These are phyloP conservation scores for Penicillium occitanis DNA, from an alignment of 2,329 filamentous ascomycete species.

Conservation along the genomic window DNA sequence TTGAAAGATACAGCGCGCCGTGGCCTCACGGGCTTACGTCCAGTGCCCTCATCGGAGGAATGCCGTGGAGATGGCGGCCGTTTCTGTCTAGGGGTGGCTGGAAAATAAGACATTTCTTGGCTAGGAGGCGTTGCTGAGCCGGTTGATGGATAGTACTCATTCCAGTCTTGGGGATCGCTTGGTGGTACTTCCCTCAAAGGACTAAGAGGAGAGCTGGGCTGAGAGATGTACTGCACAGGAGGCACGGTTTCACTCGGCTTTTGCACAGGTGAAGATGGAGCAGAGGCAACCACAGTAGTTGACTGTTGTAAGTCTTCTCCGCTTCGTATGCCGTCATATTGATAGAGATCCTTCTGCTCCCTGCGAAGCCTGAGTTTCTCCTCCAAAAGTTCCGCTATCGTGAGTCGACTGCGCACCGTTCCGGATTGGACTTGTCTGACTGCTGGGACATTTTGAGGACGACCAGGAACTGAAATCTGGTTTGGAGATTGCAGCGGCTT, in stretches of 20 bases:
- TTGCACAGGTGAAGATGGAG: background rate
- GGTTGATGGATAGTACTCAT: background rate
- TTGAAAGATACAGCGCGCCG: constrained; percentile 21
- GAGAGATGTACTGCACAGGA: constrained; percentile 15
- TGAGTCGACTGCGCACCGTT: constrained; percentile 13
- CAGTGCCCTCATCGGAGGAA: background rate
- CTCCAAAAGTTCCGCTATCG: constrained; percentile 36
- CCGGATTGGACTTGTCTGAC: background rate
- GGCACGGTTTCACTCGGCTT: background rate
- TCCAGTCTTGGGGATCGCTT: background rate
- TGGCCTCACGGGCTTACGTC: background rate
- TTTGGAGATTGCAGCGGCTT: constrained; percentile 11
- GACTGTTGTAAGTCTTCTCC: background rate
- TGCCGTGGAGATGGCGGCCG: background rate
- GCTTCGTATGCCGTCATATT: background rate
- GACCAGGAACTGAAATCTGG: background rate
- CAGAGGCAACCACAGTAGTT: background rate
- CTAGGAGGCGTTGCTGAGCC: background rate
- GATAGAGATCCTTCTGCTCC: constrained; percentile 20
- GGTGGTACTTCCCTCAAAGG: background rate
- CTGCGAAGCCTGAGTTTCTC: constrained; percentile 36
- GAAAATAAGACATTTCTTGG: constrained; percentile 1
- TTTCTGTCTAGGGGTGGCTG: background rate
- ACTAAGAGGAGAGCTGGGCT: constrained; percentile 5
- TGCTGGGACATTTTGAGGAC: background rate